phyloP scores from a whole-genome alignment of 225 moss, liverwort and hornwort species.

The Marchantia paleacea region DNA sequence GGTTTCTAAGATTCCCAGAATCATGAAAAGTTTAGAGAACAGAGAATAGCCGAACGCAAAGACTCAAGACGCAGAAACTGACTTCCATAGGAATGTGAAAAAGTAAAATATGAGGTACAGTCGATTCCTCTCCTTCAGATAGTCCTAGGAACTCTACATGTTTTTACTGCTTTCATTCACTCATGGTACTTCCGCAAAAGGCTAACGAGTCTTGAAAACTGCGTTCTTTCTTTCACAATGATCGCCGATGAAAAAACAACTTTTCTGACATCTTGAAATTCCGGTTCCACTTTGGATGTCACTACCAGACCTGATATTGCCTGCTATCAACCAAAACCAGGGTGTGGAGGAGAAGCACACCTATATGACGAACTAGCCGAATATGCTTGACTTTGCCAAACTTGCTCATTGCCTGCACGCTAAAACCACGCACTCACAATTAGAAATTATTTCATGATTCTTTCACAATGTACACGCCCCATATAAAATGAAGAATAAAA shows the following conservation, averaged over 20 bases:
- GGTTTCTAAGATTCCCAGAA: not conserved
- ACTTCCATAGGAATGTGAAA: not conserved
- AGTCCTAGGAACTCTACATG: too few relatives aligned
- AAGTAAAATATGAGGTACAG: too few relatives aligned
- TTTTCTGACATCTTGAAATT: too few relatives aligned
- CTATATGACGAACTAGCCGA: conserved; percentile 90
- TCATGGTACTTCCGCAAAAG: too few relatives aligned
- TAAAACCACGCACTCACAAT: not conserved
- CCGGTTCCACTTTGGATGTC: too few relatives aligned
- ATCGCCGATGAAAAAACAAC: too few relatives aligned
- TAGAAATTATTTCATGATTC: not conserved
- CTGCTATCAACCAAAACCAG: too few relatives aligned
- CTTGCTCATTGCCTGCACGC: conserved; percentile 83
- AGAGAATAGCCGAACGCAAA: not conserved
- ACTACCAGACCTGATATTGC: too few relatives aligned
- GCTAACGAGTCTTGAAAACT: too few relatives aligned
- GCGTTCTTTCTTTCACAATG: too few relatives aligned
- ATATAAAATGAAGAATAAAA: not conserved
- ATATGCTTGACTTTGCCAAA: conserved; percentile 74
- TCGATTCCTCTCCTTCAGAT: not conserved
- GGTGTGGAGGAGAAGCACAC: conserved; percentile 35
- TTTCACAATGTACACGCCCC: not conserved
- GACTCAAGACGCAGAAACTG: not conserved
- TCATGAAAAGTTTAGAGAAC: not conserved
- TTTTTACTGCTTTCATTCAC: too few relatives aligned